Evolutionary conservation across 495 filamentous ascomycete species (phyloP).

Genomic region (Xylaria sp.): DNA sequence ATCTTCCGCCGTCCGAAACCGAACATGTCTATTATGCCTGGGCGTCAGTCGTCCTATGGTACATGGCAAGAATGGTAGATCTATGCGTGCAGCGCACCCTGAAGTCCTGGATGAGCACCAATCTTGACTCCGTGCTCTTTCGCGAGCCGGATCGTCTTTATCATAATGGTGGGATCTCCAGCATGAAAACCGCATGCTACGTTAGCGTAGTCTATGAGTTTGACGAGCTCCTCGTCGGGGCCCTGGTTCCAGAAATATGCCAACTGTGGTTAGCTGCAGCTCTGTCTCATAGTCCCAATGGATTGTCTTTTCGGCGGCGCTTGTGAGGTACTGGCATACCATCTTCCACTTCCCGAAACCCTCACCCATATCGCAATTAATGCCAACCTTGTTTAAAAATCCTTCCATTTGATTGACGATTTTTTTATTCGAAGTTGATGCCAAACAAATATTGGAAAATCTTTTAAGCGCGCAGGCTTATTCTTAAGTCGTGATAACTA

Average conservation of each 20-base stretch:
- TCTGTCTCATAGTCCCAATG: conserved; percentile 5
- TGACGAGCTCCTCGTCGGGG: conserved; percentile 65
- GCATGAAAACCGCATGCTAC: conserved; percentile 67
- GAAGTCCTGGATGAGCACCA: conserved; percentile 68
- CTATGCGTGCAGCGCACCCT: neutral
- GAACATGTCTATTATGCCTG: conserved; percentile 58
- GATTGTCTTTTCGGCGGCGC: neutral
- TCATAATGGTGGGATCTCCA: conserved; percentile 67
- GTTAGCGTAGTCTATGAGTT: conserved; percentile 67
- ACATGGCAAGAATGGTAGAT: neutral
- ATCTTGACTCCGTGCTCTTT: conserved; percentile 60
- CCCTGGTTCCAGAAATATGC: conserved; percentile 34
- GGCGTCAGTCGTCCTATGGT: neutral
- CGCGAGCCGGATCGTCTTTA: conserved; percentile 61
- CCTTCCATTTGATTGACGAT: neutral
- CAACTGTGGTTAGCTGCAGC: conserved; percentile 3
- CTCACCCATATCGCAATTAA: conserved; percentile 46
- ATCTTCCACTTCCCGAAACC: conserved; percentile 35
- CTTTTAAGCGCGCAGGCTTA: neutral
- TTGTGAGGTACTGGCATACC: conserved; percentile 33
- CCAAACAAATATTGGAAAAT: neutral
- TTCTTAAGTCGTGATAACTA: neutral
- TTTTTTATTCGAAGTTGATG: neutral
- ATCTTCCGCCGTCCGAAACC: conserved; percentile 68
- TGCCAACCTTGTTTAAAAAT: conserved; percentile 30